Base-by-base conservation (phyloP, 768 basidiomycete species). In the Podaxis sp. region DNA sequence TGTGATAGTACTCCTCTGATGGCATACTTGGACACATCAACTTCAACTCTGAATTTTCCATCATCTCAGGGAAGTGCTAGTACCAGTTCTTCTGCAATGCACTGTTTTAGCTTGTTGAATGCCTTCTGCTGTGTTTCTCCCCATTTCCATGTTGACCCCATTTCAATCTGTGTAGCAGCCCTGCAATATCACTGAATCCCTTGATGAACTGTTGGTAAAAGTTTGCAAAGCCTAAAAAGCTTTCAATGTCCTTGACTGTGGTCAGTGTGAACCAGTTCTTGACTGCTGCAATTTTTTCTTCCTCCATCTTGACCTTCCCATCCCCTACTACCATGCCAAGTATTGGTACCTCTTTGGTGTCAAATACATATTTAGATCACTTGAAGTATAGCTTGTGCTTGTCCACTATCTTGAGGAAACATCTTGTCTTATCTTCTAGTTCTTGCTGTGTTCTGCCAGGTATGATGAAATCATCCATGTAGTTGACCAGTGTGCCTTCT, bases 381-480 rank as follows among this genome's bases (percentile, higher is more conserved):
- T 69, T 68, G 3, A 66, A 48, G 20, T 50, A 75, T 0, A 77
- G 67, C 0, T 67, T 64, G 38, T 72, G 11, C 8, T 60, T 40
- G 4, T 20, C 8, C 4, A 59, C 13, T 0, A 41, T 17, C 15
- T 57, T 13, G 5, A 64, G 40, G 28, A 63, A 62, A 26, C 28
- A 20, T 26, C 3, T 63, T 22, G 70, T 67, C 15, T 58, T 62
- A 11, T 49, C 28, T 30, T 59, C 46, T 17, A 59, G 64, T 46
- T 67, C 64, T 17, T 50, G 33, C 11, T 56, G 2, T 3, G 62
- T 66, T 10, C 66, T 55, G 0, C 66, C 64, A 26, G 65, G 73
- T 40, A 76, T 71, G 28, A 78, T 62, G 37, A 80, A 75, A 64
- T 80, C 77, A 4, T 26, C 26, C 33, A 81, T 65, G 65, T 84